These are phyloP conservation scores for Helianthus annuus DNA, from an alignment of 129 eudicot genomes.

Conservation along the genomic window DNA sequence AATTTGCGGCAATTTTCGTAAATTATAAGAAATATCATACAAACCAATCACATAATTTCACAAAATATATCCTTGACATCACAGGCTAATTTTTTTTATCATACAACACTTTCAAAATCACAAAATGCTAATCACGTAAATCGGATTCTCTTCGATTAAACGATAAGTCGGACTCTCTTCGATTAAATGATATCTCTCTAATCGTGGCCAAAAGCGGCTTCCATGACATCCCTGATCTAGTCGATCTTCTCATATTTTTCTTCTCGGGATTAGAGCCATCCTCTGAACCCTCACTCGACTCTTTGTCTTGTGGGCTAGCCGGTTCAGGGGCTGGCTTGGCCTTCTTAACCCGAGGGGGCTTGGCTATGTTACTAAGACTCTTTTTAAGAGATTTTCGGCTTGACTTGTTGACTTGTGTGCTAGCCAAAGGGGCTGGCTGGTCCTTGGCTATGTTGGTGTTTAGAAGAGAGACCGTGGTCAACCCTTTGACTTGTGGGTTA, in stretches of 20 bases:
- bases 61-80: constrained; percentile 5
- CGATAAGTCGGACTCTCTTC: constrained; percentile 61
- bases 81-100: not conserved
- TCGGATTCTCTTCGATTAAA: constrained; percentile 60
- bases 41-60: constrained; percentile 19
- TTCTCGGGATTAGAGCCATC: not conserved
- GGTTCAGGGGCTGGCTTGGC: constrained; percentile 3
- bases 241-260: constrained; percentile 1
- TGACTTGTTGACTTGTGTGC: constrained; percentile 9
- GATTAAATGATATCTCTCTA: constrained; percentile 49
- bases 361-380: constrained; percentile 38
- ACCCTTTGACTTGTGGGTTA: constrained; percentile 7
- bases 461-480: constrained; percentile 20
- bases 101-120: not conserved
- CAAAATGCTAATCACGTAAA: constrained; percentile 33
- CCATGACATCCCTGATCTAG: constrained; percentile 36
- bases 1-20: not conserved
- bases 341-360: not conserved
- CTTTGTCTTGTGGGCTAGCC: constrained; percentile 17
- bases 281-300: not conserved
- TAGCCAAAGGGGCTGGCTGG: constrained; percentile 14
- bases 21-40: not conserved
- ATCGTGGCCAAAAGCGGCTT: constrained; percentile 61
- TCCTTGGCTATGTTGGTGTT: constrained; percentile 29
- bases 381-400: constrained; percentile 14